Evolutionary conservation across 2,329 filamentous ascomycete species (phyloP).

Genomic region (Hypoxylon sp.): DNA sequence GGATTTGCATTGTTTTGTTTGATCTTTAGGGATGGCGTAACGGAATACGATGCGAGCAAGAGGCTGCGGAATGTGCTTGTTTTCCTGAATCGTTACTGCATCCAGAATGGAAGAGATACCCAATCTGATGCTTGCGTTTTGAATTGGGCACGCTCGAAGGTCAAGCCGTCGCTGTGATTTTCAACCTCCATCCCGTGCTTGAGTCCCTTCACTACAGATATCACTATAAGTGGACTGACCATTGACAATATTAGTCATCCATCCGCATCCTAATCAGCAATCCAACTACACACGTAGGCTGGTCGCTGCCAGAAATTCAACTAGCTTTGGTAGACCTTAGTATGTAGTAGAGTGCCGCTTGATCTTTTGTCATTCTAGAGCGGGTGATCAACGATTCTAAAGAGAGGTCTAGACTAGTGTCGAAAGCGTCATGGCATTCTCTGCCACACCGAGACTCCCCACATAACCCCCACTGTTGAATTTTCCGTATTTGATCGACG

Average conservation of each 20-base stretch:
- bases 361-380: conserved; percentile 24
- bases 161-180: conserved; percentile 15
- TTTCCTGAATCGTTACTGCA: conserved; percentile 37
- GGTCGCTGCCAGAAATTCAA: conserved; percentile 12
- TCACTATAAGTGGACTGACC: neutral
- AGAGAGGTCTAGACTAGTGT: conserved; percentile 22
- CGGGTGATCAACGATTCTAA: conserved; percentile 9
- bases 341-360: conserved; percentile 8
- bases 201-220: neutral
- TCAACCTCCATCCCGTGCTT: neutral
- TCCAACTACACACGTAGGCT: neutral
- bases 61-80: conserved; percentile 43
- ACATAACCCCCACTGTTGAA: conserved; percentile 32
- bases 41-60: conserved; percentile 43
- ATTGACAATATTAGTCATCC: neutral
- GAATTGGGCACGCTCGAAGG: conserved; percentile 38
- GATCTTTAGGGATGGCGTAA: conserved; percentile 46
- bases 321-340: neutral
- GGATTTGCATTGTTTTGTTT: conserved; percentile 41
- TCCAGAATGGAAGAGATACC: conserved; percentile 46
- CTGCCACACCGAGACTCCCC: conserved; percentile 14
- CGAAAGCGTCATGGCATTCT: conserved; percentile 31
- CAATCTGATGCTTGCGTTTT: conserved; percentile 45
- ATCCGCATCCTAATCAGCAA: neutral
- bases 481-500: conserved; percentile 24